Evolutionary conservation across 2,329 filamentous ascomycete genomes (phyloP), one percentile per base, ranked within the genome.

Genomic region (Cryphonectria japonica): DNA sequence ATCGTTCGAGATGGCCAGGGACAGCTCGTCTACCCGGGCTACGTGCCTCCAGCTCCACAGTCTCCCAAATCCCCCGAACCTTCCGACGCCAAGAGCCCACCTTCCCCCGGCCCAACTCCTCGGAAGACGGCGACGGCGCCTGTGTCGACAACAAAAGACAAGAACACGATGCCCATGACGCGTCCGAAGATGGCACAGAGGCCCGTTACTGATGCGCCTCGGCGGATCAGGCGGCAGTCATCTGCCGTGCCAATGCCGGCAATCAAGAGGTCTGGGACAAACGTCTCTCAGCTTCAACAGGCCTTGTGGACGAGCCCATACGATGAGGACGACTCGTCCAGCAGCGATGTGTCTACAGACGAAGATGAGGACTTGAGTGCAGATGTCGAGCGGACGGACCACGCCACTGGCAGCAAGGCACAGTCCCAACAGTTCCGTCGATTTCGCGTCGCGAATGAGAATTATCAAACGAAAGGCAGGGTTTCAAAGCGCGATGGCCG

Each of bases 401-500:
- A 74, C 26, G n/a, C 62, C n/a, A 26, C 52, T 11, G 60, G 67
- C 1, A 26, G 59, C 16, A 72, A 61, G 43, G 14, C 59, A 4
- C 64, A 70, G 29, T 41, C n/a, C 37, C 37, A 69, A 50, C 79
- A 72, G 2, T 90, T 85, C 74, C 82, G 85, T 0, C 83, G 83
- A 2, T 91, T 93, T 78, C 83, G 83, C 54, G 83, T 93, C 26
- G 85, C 84, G 6, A 91, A 93, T 75, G 85, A 92, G 3, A 82
- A 91, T 66, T 92, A 90, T 79, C 84, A 83, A 29, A 92, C 89
- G 0, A 88, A 85, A 73, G 91, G 91, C 34, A 89, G 84, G 73
- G 86, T 93, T 0, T 89, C 86, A 2, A 91, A 88, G 78, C 85
- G 83, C 63, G 92, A 94, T 78, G 92, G 92, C 0, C 86, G 92